Evolutionary conservation across 1,284 basidiomycete species (phyloP).

Genomic region (Puccinia polysora): DNA sequence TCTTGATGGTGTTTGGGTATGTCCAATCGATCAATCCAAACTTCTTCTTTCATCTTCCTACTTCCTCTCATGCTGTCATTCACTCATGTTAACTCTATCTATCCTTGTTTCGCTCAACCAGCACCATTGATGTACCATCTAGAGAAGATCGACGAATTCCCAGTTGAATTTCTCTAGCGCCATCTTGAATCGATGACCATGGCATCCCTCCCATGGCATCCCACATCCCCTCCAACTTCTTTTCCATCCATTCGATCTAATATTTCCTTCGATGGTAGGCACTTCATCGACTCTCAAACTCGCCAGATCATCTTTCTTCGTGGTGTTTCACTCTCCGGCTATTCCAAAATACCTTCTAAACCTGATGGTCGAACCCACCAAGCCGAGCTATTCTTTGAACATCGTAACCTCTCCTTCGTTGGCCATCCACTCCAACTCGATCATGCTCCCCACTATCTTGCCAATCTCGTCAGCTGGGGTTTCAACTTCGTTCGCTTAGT

Average conservation of each 20-base stretch:
- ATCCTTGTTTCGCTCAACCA: too few relatives aligned
- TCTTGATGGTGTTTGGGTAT: too few relatives aligned
- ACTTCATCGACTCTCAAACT: conserved; percentile 50
- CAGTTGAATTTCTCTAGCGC: too few relatives aligned
- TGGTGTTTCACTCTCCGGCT: conserved; percentile 53
- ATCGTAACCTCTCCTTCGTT: conserved; percentile 52
- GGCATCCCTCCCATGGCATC: too few relatives aligned
- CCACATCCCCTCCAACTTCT: too few relatives aligned
- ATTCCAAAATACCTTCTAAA: conserved; percentile 52
- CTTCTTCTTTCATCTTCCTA: too few relatives aligned
- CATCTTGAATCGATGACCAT: too few relatives aligned
- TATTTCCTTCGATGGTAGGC: conserved; percentile 43
- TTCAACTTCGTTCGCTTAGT: conserved; percentile 60
- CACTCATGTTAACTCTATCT: too few relatives aligned
- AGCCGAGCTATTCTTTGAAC: conserved; percentile 50
- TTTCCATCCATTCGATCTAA: background rate
- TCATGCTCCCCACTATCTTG: conserved; percentile 45
- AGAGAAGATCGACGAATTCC: too few relatives aligned
- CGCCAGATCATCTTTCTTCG: conserved; percentile 53
- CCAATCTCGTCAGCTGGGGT: conserved; percentile 52
- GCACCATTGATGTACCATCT: too few relatives aligned
- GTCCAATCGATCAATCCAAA: too few relatives aligned
- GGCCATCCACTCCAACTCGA: conserved; percentile 54
- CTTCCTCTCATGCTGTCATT: too few relatives aligned
- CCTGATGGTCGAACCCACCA: conserved; percentile 46